Percentiles rank a stretch among this genome's conserved stretches.
Evolutionary conservation across 257 asterid species (phyloP).

Genomic region (Primulina huaijiensis): DNA sequence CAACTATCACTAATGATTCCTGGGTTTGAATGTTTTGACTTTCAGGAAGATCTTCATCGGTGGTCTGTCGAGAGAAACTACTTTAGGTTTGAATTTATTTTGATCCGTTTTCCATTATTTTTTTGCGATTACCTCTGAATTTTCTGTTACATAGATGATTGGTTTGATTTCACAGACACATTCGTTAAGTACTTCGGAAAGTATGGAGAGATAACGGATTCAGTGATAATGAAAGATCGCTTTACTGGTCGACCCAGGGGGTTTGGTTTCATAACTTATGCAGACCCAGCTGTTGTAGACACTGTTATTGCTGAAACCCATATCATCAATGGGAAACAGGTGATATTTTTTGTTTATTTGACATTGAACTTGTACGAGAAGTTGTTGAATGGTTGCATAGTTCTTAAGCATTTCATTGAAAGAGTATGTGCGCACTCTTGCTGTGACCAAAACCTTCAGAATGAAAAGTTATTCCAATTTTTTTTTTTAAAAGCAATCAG

Average conservation of each 20-base stretch:
- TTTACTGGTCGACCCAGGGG: conserved; percentile 94
- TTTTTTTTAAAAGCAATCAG: too few relatives aligned
- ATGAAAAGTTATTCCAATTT: too few relatives aligned
- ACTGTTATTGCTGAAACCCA: conserved; percentile 85
- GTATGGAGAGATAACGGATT: conserved; percentile 93
- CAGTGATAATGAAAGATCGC: conserved; percentile 93
- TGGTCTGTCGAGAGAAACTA: conserved; percentile 82
- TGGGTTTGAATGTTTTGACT: conserved; percentile 14
- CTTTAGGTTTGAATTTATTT: conserved; percentile 52
- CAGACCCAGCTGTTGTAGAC: conserved; percentile 76
- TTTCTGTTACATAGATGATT: background rate
- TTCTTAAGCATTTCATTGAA: too few relatives aligned
- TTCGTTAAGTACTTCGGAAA: conserved; percentile 94
- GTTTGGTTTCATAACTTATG: conserved; percentile 87
- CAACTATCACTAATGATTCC: conserved; percentile 1
- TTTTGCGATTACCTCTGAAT: background rate
- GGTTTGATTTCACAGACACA: conserved; percentile 41
- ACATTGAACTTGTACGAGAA: background rate
- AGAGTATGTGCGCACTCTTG: too few relatives aligned
- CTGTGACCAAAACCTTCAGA: too few relatives aligned
- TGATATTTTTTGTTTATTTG: conserved; percentile 29
- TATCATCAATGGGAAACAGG: conserved; percentile 86
- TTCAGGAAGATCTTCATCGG: conserved; percentile 89
- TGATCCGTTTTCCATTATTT: background rate
- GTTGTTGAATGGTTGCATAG: background rate